Percentiles rank a stretch among this genome's conserved stretches.
Conservation (phyloP, 2,329 filamentous ascomycete species). For the Xylariaceae sp. region DNA sequence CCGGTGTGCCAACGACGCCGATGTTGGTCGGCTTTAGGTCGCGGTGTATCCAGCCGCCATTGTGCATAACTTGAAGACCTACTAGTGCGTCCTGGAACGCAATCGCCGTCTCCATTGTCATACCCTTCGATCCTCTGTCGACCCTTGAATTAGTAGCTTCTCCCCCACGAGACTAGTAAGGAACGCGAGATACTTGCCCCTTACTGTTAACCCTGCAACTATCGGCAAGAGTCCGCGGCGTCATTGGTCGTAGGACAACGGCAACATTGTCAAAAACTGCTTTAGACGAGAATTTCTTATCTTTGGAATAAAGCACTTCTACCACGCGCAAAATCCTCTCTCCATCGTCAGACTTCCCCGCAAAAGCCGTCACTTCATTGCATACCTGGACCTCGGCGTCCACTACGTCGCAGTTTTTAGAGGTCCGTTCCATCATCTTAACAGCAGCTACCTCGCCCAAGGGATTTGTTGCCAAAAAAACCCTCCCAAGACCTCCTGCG, state of each 20-base stretch:
- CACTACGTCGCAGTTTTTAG: background rate
- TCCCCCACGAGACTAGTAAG: no score
- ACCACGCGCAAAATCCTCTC: background rate
- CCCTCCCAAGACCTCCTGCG: background rate
- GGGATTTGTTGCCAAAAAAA: background rate
- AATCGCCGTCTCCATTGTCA: background rate
- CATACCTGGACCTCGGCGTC: no score
- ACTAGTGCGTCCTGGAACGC: background rate
- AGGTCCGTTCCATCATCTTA: background rate
- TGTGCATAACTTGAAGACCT: background rate
- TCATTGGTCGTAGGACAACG: background rate
- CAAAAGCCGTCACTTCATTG: background rate
- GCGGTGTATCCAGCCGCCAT: background rate
- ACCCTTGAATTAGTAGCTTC: no score
- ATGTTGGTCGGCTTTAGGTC: conserved; percentile 9
- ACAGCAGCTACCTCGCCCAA: background rate
- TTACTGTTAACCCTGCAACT: no score
- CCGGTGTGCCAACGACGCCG: background rate
- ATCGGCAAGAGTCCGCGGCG: background rate
- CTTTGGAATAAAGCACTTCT: background rate
- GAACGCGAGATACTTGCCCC: no score
- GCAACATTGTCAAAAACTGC: background rate
- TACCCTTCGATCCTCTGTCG: background rate
- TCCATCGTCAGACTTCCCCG: no score
- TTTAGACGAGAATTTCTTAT: background rate